Conservation (phyloP, 768 basidiomycete genomes). For the Collybia sp. region DNA sequence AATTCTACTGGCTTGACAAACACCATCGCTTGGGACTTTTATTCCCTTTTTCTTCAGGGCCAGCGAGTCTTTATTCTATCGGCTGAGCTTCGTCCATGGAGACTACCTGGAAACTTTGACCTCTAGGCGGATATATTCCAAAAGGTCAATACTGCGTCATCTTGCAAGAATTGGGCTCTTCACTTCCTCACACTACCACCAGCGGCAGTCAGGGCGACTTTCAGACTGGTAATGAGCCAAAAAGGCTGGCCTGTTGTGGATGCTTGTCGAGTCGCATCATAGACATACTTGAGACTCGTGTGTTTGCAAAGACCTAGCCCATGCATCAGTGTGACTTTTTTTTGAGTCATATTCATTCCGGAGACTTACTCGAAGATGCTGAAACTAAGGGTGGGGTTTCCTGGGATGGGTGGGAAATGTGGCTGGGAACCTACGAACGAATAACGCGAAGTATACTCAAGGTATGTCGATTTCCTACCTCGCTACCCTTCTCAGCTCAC, state of each 20-base stretch:
- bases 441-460: constrained; percentile 42
- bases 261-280: constrained; percentile 40
- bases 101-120: constrained; percentile 44
- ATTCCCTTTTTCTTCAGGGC: constrained; percentile 53
- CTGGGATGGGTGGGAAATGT: constrained; percentile 58
- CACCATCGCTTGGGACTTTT: constrained; percentile 53
- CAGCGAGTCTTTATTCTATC: constrained; percentile 54
- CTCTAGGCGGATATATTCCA: constrained; percentile 58
- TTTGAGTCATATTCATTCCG: not conserved
- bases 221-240: constrained; percentile 40
- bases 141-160: constrained; percentile 58
- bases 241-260: constrained; percentile 49
- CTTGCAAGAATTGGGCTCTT: constrained; percentile 56
- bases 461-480: constrained; percentile 18
- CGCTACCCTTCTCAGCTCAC: constrained; percentile 1
- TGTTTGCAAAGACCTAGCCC: constrained; percentile 37
- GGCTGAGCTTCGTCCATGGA: constrained; percentile 62
- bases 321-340: constrained; percentile 37
- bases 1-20: constrained; percentile 43
- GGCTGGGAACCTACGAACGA: constrained; percentile 44
- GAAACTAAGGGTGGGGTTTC: constrained; percentile 55
- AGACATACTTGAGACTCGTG: not conserved
- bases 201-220: constrained; percentile 44
- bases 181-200: constrained; percentile 42
- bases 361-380: constrained; percentile 24